Conservation (phyloP, 2,329 filamentous ascomycete species). For the Exophiala spinifera region DNA sequence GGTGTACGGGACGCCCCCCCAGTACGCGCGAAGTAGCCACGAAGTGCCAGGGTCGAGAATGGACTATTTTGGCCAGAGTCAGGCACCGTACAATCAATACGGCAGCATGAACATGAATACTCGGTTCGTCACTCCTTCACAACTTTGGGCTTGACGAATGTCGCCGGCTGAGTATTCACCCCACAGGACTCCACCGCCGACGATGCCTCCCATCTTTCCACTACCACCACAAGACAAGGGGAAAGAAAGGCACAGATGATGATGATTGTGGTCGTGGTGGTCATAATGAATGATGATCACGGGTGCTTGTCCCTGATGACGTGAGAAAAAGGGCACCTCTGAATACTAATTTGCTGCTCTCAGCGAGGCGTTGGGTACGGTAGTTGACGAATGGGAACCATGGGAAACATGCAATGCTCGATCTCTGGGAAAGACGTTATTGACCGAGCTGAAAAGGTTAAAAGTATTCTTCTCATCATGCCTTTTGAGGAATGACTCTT, state of each 20-base stretch:
- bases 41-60: conserved; percentile 17
- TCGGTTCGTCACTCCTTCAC: conserved; percentile 30
- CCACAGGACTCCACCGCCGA: conserved; percentile 19
- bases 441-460: background rate
- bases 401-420: background rate
- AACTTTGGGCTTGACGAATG: conserved; percentile 28
- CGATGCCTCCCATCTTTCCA: conserved; percentile 6
- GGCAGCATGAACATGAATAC: conserved; percentile 28
- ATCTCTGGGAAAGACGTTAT: background rate
- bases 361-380: conserved; percentile 11
- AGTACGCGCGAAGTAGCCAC: conserved; percentile 20
- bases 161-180: conserved; percentile 26
- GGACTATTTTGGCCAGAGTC: conserved; percentile 28
- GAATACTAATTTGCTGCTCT: conserved; percentile 3
- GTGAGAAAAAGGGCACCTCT: conserved; percentile 15
- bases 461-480: background rate
- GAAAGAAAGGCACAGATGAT: conserved; percentile 17
- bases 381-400: background rate
- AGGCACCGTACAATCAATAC: conserved; percentile 25
- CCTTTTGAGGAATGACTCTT: background rate
- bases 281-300: no score
- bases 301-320: conserved; percentile 6
- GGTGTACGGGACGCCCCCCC: conserved; percentile 18
- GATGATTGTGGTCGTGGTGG: no score
- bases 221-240: conserved; percentile 10